Evolutionary conservation across 345 rosid species (phyloP).

Genomic region (Arabidopsis suecica): DNA sequence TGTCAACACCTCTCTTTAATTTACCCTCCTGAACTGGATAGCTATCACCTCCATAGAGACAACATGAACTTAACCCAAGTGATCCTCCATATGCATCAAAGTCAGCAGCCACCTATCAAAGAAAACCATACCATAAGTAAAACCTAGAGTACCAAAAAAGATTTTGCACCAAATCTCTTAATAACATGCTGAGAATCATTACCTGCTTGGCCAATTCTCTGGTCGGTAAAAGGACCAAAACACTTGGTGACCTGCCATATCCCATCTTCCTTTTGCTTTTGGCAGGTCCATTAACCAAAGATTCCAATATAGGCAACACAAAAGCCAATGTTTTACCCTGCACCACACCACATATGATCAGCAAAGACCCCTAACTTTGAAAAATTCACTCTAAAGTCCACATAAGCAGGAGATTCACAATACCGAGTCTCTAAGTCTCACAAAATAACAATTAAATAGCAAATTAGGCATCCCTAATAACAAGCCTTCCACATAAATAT

Average conservation of each 20-base stretch:
- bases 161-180: not conserved
- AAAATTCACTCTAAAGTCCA: not conserved
- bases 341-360: constrained; percentile 36
- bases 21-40: constrained; percentile 65
- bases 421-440: not conserved
- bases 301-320: constrained; percentile 94
- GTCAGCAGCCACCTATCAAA: constrained; percentile 68
- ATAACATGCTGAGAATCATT: not conserved
- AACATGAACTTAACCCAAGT: constrained; percentile 75
- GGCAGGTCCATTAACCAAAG: constrained; percentile 71
- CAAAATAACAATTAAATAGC: not conserved
- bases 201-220: constrained; percentile 98
- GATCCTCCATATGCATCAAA: constrained; percentile 86
- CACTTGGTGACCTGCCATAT: constrained; percentile 84
- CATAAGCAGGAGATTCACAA: not conserved
- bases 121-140: constrained; percentile 13
- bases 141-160: not conserved
- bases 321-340: constrained; percentile 98
- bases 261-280: constrained; percentile 71
- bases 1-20: constrained; percentile 83
- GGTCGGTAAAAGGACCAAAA: constrained; percentile 90
- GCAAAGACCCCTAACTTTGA: not conserved
- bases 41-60: constrained; percentile 91
- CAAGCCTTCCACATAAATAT: not conserved
- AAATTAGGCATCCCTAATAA: not conserved